Base-by-base conservation (phyloP, 352 stramenopile species). In the Saprolegnia diclina region DNA sequence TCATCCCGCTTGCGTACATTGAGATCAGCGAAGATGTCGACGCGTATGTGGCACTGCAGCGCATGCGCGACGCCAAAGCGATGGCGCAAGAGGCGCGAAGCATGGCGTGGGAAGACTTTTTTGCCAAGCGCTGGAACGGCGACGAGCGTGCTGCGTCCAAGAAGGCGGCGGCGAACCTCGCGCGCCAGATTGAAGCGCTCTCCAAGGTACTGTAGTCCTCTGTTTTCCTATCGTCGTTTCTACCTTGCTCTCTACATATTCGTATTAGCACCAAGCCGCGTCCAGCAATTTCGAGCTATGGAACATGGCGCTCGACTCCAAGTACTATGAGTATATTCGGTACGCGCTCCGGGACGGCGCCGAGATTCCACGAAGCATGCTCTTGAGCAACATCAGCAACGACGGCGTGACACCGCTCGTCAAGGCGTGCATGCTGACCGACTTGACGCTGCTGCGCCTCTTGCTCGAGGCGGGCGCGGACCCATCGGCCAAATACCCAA, bases 91-190 rank as follows among this genome's bases (percentile, higher is more conserved):
- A 69, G 22, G 50, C 44, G 22, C 29, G 63, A 13, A 11, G n/a
- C 7, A 69, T 69, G 63, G 63, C 63, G 21, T 69, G 63, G 63
- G 63, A 69, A 46, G 63, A 69, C 3, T 69, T 38, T n/a, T 69
- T 63, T 48, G 32, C 63, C 29, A 44, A 21, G 22, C 45, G 54
- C 13, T 57, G 45, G 45, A 52, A 52, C 35, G 54, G 62, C 26
- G 16, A 45, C 14, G 63, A 59, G 16, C 63, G 53, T 18, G 63
- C 22, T 1, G 50, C 16, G 10, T 16, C 32, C 0, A 26, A 11
- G 16, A 69, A 69, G 53, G 37, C 50, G 9, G 11, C 53, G 14
- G 29, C 19, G 14, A 52, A 52, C 24, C 63, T 69, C 22, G 13
- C 24, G 38, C 22, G 19, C 29, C 63, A 69, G 50, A 69, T 69